A percentile compares a stretch with the other conserved stretches of the same genome.
These are phyloP conservation scores for Collybia nuda DNA, from an alignment of 768 basidiomycete genomes.

Conservation along the genomic window DNA sequence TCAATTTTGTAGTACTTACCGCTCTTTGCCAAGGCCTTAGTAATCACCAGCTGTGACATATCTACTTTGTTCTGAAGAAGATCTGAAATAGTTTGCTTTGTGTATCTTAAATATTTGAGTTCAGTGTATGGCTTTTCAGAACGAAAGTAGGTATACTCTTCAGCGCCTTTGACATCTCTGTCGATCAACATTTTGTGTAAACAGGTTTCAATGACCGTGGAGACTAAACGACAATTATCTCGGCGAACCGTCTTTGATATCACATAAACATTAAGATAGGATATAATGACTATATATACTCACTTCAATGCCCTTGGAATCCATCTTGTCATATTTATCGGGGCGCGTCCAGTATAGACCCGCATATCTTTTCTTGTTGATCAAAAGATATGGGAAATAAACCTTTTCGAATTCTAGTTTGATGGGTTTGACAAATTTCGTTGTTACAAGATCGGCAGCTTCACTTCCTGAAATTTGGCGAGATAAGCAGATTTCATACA, in stretches of 20 bases:
- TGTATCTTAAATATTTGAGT: constrained; percentile 57
- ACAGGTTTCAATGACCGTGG: constrained; percentile 97
- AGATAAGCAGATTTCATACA: background rate
- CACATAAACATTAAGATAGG: background rate
- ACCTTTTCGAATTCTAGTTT: constrained; percentile 99
- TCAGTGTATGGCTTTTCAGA: constrained; percentile 1
- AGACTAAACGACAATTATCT: constrained; percentile 98
- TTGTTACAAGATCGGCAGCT: constrained; percentile 89
- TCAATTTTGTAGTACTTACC: constrained; percentile 44
- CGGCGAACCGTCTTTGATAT: constrained; percentile 84
- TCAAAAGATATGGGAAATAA: constrained; percentile 96
- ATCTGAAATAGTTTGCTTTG: constrained; percentile 91
- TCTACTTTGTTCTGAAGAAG: constrained; percentile 95
- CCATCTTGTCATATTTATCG: constrained; percentile 99
- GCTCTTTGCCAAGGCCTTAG: constrained; percentile 91
- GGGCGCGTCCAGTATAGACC: constrained; percentile 96
- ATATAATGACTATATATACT: constrained; percentile 16
- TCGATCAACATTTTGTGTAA: constrained; percentile 97
- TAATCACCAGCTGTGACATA: constrained; percentile 99
- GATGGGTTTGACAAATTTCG: constrained; percentile 92
- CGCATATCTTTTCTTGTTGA: constrained; percentile 98
- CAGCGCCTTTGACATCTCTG: constrained; percentile 89
- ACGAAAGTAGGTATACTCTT: constrained; percentile 55
- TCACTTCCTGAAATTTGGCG: constrained; percentile 65
- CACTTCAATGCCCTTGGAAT: constrained; percentile 98